Evolutionary conservation across 2,329 filamentous ascomycete genomes (phyloP).

Genomic region (Erysiphe pulchra): DNA sequence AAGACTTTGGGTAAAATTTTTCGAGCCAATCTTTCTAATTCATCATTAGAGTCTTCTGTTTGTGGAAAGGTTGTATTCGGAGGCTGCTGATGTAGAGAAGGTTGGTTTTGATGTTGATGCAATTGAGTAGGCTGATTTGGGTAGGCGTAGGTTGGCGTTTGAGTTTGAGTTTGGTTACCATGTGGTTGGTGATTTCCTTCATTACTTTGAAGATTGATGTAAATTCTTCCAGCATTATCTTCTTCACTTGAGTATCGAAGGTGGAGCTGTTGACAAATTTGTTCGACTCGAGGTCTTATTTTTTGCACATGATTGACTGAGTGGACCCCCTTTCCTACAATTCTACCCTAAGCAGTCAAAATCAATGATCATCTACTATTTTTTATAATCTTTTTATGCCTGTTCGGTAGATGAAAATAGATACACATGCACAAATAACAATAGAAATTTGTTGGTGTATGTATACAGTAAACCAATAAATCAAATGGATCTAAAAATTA

Average conservation of each 20-base stretch:
- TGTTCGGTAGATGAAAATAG: too few species aligned
- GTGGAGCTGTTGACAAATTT: conserved; percentile 59
- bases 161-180: conserved; percentile 17
- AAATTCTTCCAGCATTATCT: conserved; percentile 61
- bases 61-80: conserved; percentile 14
- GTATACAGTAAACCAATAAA: too few species aligned
- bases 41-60: conserved; percentile 15
- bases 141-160: conserved; percentile 9
- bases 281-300: conserved; percentile 83
- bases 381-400: too few species aligned
- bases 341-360: conserved; percentile 18
- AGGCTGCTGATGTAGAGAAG: conserved; percentile 3
- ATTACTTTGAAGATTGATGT: conserved; percentile 60
- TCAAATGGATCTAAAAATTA: neutral
- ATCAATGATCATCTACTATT: too few species aligned
- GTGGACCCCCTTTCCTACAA: conserved; percentile 91
- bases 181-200: conserved; percentile 22
- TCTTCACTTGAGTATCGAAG: conserved; percentile 66
- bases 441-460: too few species aligned
- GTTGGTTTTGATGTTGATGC: conserved; percentile 18
- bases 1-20: conserved; percentile 12
- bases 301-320: conserved; percentile 61
- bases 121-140: conserved; percentile 15
- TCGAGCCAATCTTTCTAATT: conserved; percentile 12
- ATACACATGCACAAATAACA: too few species aligned